Evolutionary conservation across 805 yeast genomes (phyloP), one percentile per base, ranked within the genome.

Genomic region (Aciculoconidium aculeatum): DNA sequence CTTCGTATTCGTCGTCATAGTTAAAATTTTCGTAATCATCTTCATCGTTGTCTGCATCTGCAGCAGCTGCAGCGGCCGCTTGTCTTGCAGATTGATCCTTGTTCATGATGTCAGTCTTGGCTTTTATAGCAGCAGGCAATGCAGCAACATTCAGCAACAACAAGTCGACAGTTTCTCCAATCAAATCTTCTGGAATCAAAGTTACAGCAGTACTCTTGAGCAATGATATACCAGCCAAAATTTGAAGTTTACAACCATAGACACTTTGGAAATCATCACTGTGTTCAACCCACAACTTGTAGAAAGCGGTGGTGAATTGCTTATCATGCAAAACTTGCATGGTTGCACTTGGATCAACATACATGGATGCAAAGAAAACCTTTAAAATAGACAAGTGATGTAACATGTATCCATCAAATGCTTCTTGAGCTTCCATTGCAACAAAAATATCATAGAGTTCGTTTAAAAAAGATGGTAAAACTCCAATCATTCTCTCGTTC

Each of bases 201-300:
- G 42, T 36, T 27, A 55, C 38, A 8, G 44, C 47, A 5, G 52
- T 50, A 6, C 58, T 50, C 28, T 55, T 58, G 11, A 69, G 37
- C 11, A 70, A 44, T 2, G 70, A 42, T 21, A 67, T 52, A 24
- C 69, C 46, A 1, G 74, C 65, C 44, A 73, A 47, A 5, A 69
- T 65, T 47, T 73, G 75, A 25, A 72, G 49, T 41, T 72, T 73
- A 37, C 75, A 59, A 15, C 76, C 78, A 39, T 70, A 72, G 12
- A 71, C 77, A 35, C 77, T 72, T 32, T 60, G 66, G 49, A 70
- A 61, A 35, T 58, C 64, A 23, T 54, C 67, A 13, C 68, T 57
- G 39, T 65, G 56, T 34, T 63, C 58, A 36, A 71, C 58, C 77
- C 77, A 72, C 37, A 69, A 50, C 35, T 65, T 60, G 45, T 60